Conservation (phyloP, 2,329 filamentous ascomycete species). For the Cytospora piceae region DNA sequence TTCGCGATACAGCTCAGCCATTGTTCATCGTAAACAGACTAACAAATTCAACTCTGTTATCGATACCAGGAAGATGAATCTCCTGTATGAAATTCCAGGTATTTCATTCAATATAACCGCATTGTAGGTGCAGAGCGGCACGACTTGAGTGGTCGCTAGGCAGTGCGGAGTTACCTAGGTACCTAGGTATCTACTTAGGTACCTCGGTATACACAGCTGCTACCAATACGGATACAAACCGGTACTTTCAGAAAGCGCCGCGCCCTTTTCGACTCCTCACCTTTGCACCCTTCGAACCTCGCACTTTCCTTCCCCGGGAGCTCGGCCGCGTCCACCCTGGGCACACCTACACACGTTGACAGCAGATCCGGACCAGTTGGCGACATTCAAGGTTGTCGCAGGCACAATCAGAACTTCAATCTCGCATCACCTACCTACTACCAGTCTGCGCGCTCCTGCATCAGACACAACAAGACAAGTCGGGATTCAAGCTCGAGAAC, state of each 20-base stretch:
- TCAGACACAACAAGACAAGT: background rate
- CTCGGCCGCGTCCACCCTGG: background rate
- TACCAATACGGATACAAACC: background rate
- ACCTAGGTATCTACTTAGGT: background rate
- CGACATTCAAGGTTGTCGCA: background rate
- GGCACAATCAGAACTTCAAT: background rate
- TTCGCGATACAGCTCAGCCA: too few relatives aligned
- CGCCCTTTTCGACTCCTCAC: constrained; percentile 1
- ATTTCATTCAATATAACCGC: too few relatives aligned
- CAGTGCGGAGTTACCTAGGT: too few relatives aligned
- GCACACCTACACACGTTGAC: background rate
- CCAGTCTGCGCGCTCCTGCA: background rate
- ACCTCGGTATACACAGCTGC: background rate
- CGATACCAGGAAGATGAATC: too few relatives aligned
- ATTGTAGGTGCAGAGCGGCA: too few relatives aligned
- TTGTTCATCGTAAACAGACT: too few relatives aligned
- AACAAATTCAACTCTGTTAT: too few relatives aligned
- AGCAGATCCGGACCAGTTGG: background rate
- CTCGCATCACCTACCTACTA: background rate
- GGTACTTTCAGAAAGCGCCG: background rate
- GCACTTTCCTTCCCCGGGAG: background rate
- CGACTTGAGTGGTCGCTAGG: too few relatives aligned
- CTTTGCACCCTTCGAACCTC: background rate
- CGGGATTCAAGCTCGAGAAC: constrained; percentile 16
- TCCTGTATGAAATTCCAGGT: too few relatives aligned